Base-by-base conservation (phyloP, 2,329 filamentous ascomycete genomes). In the Kalmusia sp. region DNA sequence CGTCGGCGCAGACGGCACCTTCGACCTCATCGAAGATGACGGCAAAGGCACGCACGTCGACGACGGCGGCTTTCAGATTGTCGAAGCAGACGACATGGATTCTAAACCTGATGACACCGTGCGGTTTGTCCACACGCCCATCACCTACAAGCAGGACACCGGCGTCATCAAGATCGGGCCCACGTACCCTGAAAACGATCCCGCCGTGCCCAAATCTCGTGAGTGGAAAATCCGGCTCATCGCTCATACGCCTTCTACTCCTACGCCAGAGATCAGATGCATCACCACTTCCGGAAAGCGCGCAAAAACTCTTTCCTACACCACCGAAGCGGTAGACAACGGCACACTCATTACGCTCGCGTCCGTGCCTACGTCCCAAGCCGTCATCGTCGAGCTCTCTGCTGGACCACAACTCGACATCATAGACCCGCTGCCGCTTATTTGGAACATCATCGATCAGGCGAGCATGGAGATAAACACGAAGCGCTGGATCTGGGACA, bases 1-100 rank as follows among this genome's bases (percentile, higher is more conserved):
- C 0, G 72, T 78, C 1, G 77, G 77, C 3, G 63, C 68, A 8
- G 79, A 86, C 54, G 83, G 78, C 0, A 54, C 70, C 0, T 82
- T 83, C 48, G 76, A 74, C 1, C 69, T 86, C 0, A 51, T 80
- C 8, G 84, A 87, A 59, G 80, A 84, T 52, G 65, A 69, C 17
- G 69, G 70, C 27, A 69, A 60, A 2, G 72, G 72, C 14, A 67
- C 68, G 6, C 59, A 63, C 17, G 72, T 73, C 35, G 68, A 71
- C 31, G 72, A 74, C 46, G 70, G 70, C 24, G 70, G 69, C 3
- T 73, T 74, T 61, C 52, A 61, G 44, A 68, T 74, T 50, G 63
- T 28, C 3, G 83, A 86, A 46, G 78, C 82, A 5, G 63, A 62
- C 5, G 66, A 60, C 27, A 28, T 57, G 22, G 65, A 71, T 25